Conservation (phyloP, 2,329 filamentous ascomycete species). For the Aspergillus jensenii region DNA sequence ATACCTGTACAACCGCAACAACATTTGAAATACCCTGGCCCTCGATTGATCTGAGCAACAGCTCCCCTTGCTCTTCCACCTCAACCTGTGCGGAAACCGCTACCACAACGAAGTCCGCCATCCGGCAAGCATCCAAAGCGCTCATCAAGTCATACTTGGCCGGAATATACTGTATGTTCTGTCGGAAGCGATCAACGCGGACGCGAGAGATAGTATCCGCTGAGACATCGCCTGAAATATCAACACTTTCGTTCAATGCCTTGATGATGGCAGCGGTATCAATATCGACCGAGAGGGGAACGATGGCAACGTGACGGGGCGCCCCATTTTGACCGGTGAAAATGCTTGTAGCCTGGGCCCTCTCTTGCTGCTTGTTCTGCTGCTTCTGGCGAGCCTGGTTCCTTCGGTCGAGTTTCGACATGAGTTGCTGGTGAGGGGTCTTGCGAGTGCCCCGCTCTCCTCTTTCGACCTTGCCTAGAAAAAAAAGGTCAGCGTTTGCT, state of each 20-base stretch:
- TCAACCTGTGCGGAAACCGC: conserved; percentile 79
- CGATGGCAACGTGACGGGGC: conserved; percentile 81
- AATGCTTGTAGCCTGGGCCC: conserved; percentile 73
- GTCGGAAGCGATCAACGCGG: conserved; percentile 86
- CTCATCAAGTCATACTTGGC: conserved; percentile 70
- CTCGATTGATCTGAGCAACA: conserved; percentile 82
- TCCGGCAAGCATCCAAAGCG: conserved; percentile 79
- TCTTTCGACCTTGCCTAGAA: conserved; percentile 70
- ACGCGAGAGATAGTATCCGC: conserved; percentile 62
- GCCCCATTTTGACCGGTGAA: conserved; percentile 87
- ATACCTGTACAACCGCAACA: conserved; percentile 72
- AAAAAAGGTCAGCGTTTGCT: neutral
- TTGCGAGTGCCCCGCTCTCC: conserved; percentile 73
- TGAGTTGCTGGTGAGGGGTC: conserved; percentile 91
- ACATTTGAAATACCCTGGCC: conserved; percentile 92
- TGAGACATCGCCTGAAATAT: conserved; percentile 67
- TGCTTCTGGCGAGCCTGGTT: conserved; percentile 94
- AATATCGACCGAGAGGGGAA: conserved; percentile 76
- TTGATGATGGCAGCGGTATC: conserved; percentile 67
- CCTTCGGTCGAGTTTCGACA: conserved; percentile 93
- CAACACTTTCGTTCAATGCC: conserved; percentile 74
- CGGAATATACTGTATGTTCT: conserved; percentile 84
- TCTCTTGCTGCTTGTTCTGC: conserved; percentile 77
- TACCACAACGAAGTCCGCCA: conserved; percentile 89
- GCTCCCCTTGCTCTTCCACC: conserved; percentile 74